phyloP scores from a whole-genome alignment of 176 grass and related monocot species.

The Pharus latifolius region DNA sequence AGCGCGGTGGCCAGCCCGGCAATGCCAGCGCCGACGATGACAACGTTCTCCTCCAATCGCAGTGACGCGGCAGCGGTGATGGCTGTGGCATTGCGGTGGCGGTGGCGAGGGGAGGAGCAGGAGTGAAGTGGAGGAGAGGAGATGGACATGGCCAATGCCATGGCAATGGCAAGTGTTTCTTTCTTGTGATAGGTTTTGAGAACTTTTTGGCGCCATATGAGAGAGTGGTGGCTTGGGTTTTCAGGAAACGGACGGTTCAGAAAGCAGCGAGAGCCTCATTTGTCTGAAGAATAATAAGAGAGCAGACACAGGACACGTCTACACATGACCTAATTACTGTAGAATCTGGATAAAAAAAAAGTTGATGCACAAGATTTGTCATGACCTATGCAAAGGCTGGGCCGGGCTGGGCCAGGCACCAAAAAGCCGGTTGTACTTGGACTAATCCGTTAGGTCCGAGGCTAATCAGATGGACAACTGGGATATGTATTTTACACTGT shows the following conservation, averaged over 20 bases:
- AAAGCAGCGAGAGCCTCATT: slow-evolving; percentile 10
- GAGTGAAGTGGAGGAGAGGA: neutral
- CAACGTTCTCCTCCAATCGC: slow-evolving; percentile 23
- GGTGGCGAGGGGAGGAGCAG: neutral
- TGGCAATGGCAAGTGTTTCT: slow-evolving; percentile 1
- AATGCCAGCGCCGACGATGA: slow-evolving; percentile 81
- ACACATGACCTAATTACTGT: neutral
- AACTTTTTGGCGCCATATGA: slow-evolving; percentile 4
- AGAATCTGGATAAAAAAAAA: no score
- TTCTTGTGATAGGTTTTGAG: neutral
- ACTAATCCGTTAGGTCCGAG: no score
- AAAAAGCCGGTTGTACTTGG: no score
- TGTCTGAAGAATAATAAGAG: slow-evolving; percentile 10
- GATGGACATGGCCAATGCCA: slow-evolving; percentile 6
- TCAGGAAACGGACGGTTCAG: neutral
- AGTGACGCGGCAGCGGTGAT: neutral
- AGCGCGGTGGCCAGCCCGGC: slow-evolving; percentile 71
- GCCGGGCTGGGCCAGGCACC: no score
- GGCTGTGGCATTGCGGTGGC: neutral
- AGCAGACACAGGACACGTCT: slow-evolving; percentile 13
- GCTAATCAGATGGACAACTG: no score
- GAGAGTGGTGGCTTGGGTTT: neutral
- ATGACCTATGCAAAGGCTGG: no score
- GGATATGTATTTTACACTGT: no score
- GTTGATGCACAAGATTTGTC: no score